Evolutionary conservation across 2,329 filamentous ascomycete genomes (phyloP).

Genomic region (Aspergillus fumigatus): DNA sequence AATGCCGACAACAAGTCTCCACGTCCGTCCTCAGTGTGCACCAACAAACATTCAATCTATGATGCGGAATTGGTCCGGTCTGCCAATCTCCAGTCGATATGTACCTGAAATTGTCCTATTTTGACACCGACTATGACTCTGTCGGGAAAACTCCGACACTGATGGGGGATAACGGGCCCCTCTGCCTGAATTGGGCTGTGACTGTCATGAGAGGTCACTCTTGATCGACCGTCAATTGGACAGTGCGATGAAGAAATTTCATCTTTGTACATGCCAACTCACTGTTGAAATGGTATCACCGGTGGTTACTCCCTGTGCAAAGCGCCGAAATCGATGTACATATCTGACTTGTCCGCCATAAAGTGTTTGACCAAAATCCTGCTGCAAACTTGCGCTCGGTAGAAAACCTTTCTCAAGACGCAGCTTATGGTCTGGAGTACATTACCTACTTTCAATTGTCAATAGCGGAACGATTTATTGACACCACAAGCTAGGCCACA

Average conservation of each 20-base stretch:
- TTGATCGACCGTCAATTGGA: not conserved
- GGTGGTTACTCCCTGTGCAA: not conserved
- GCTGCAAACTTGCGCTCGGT: not conserved
- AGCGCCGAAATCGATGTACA: not conserved
- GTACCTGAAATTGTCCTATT: not conserved
- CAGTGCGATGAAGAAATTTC: not conserved
- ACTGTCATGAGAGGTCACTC: not conserved
- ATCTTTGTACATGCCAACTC: not conserved
- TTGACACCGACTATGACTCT: not conserved
- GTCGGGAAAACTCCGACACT: not conserved
- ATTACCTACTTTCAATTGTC: not conserved
- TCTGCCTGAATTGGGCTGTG: not conserved
- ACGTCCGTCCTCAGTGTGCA: not conserved
- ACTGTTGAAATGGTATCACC: not conserved
- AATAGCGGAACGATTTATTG: not conserved
- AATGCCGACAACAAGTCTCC: not conserved
- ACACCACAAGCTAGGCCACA: constrained; percentile 3
- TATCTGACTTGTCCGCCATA: not conserved
- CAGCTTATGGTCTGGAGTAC: not conserved
- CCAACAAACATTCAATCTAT: not conserved
- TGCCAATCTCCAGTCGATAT: not conserved
- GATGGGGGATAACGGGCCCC: not conserved
- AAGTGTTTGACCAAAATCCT: not conserved
- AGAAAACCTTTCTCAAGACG: not conserved
- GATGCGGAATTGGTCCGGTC: not conserved